A percentile compares a stretch with the other conserved stretches of the same genome.
Conservation (phyloP, 2,329 filamentous ascomycete genomes). For the Colletotrichum abscissum region DNA sequence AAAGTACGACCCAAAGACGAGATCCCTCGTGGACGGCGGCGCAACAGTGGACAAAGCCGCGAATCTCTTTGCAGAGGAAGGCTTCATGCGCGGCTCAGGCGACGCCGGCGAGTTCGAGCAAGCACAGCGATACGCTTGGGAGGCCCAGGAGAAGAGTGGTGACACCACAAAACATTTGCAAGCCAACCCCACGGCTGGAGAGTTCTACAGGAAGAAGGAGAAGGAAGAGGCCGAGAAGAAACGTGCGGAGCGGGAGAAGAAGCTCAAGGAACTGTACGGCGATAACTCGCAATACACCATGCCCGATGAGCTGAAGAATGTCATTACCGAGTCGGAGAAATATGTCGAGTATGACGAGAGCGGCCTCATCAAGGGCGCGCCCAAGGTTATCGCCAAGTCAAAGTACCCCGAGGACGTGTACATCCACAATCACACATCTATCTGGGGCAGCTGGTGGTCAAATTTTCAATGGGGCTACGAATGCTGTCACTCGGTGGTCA, state of each 20-base stretch:
- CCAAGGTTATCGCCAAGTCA: slow-evolving; percentile 80
- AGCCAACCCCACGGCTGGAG: slow-evolving; percentile 94
- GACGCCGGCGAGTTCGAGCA: slow-evolving; percentile 93
- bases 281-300: slow-evolving; percentile 63
- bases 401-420: slow-evolving; percentile 92
- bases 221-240: slow-evolving; percentile 77
- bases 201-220: slow-evolving; percentile 84
- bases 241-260: slow-evolving; percentile 74
- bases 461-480: slow-evolving; percentile 96
- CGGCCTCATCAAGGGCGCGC: slow-evolving; percentile 88
- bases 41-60: slow-evolving; percentile 84
- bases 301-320: slow-evolving; percentile 69
- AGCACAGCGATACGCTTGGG: slow-evolving; percentile 93
- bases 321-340: slow-evolving; percentile 80
- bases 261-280: slow-evolving; percentile 86
- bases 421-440: slow-evolving; percentile 89
- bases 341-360: slow-evolving; percentile 96
- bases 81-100: slow-evolving; percentile 87
- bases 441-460: slow-evolving; percentile 98
- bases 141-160: slow-evolving; percentile 85
- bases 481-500: slow-evolving; percentile 92
- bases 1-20: slow-evolving; percentile 96
- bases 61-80: slow-evolving; percentile 89
- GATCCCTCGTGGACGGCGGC: slow-evolving; percentile 88
- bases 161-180: slow-evolving; percentile 89